Conservation (phyloP, 352 stramenopile species). For the Phytophthora aleatoria region DNA sequence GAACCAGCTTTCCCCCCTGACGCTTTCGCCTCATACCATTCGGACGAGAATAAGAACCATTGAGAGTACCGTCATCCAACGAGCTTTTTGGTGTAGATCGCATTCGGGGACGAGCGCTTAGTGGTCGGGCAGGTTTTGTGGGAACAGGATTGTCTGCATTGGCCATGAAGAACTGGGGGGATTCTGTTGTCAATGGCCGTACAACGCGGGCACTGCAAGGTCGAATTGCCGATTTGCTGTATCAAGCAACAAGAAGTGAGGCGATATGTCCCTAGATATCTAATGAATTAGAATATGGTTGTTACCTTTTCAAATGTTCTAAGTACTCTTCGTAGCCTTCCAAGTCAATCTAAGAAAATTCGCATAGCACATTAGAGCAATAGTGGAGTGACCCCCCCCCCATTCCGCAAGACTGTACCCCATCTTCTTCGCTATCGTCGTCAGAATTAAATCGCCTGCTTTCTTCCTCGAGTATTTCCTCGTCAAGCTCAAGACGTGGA, state of each 20-base stretch:
- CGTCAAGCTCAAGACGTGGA: constrained; percentile 7
- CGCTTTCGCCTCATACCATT: constrained; percentile 41
- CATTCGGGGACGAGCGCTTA: constrained; percentile 48
- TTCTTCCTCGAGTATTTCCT: neutral
- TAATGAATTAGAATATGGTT: neutral
- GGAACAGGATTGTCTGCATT: constrained; percentile 43
- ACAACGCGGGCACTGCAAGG: constrained; percentile 45
- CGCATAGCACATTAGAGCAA: constrained; percentile 1
- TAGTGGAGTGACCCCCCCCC: neutral
- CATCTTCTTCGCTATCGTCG: constrained; percentile 25
- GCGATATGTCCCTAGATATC: neutral
- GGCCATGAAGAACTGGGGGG: constrained; percentile 61
- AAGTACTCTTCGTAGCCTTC: constrained; percentile 70
- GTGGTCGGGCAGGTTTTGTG: constrained; percentile 36
- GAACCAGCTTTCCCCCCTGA: constrained; percentile 39
- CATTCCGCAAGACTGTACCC: constrained; percentile 8
- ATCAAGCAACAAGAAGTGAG: constrained; percentile 3
- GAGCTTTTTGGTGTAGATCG: constrained; percentile 16
- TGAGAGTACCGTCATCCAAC: constrained; percentile 1
- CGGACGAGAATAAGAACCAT: constrained; percentile 8
- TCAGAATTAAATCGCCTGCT: constrained; percentile 4
- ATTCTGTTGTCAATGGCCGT: constrained; percentile 50
- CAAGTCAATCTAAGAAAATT: constrained; percentile 50
- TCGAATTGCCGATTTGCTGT: constrained; percentile 43
- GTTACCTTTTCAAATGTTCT: constrained; percentile 50